Evolutionary conservation across 2,329 filamentous ascomycete species (phyloP), one percentile per base, ranked within the genome.

Genomic region (Phialemoniopsis sp.): DNA sequence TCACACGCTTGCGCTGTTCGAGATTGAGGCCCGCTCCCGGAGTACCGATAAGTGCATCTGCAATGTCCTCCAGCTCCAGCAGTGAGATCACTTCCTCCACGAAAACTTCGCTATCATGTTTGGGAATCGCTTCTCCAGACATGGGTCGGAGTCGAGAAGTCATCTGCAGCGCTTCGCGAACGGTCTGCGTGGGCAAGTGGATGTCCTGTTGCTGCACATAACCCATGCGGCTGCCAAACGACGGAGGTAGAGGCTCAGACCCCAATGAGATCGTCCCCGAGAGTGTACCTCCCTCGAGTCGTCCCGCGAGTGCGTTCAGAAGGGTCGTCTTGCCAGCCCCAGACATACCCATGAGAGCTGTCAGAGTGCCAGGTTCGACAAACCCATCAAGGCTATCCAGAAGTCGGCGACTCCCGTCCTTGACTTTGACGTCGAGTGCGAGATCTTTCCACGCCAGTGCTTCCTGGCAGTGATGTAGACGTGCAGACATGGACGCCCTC

Each of bases 321-420:
- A 81, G 56, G 0, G 77, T 81, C 0, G 77, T 81, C 53, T 82
- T 82, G n/a, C 78, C 78, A 3, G 77, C 77, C 12, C 77, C 75
- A 5, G 68, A 78, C 1, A 81, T 77, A 31, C 82, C 78, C 78
- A 82, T 82, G 5, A 94, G 69, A 2, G 88, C 89, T 4, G 89
- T 95, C 26, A 94, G 65, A 2, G 87, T 94, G 26, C 89, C 89
- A 0, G 89, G 89, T 58, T 90, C 90, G 41, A 95, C 87, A 86
- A 87, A 95, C 5, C 89, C 89, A 49, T 87, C 80, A 2, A 95
- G 85, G 40, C 89, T 68, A 48, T 95, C 82, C 38, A 95, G 63
- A 43, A 95, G 57, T 15, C 84, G 75, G n/a, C 87, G 77, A 1
- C 72, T 64, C 46, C 87, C 77, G 2, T 72, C 72, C 63, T 93